Conservation (phyloP, 2,329 filamentous ascomycete genomes). For the Aspergillus pseudoglaucus region DNA sequence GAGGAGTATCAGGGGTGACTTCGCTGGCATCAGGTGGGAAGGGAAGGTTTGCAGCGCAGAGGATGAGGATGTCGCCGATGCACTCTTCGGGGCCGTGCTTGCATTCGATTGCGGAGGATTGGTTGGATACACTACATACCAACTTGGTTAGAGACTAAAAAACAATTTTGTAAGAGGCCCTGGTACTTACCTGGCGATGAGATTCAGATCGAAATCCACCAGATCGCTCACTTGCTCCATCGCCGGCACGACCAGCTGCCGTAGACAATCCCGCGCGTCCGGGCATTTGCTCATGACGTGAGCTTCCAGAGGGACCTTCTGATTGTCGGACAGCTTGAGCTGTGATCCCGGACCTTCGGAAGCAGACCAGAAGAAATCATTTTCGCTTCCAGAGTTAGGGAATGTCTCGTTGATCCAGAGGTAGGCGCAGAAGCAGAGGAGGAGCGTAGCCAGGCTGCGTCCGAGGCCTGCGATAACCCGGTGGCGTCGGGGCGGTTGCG, state of each 20-base stretch:
- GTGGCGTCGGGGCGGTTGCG: not conserved
- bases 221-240: constrained; percentile 79
- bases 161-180: not conserved
- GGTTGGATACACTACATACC: constrained; percentile 50
- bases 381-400: not conserved
- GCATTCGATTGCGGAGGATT: constrained; percentile 78
- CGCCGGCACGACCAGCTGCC: constrained; percentile 70
- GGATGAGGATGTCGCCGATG: constrained; percentile 87
- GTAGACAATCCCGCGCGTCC: constrained; percentile 77
- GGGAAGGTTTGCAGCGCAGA: constrained; percentile 71
- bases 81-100: constrained; percentile 86
- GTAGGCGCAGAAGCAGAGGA: not conserved
- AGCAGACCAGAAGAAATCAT: not conserved
- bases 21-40: constrained; percentile 25
- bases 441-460: not conserved
- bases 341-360: not conserved
- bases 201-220: constrained; percentile 85
- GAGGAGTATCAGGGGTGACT: constrained; percentile 49
- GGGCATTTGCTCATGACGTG: constrained; percentile 98
- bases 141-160: constrained; percentile 2
- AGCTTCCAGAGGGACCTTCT: constrained; percentile 70
- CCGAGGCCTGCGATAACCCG: not conserved
- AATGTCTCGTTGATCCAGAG: not conserved
- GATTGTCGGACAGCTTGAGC: not conserved
- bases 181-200: constrained; percentile 65